Percentiles rank a stretch among this genome's conserved stretches.
phyloP scores from a whole-genome alignment of 2,329 filamentous ascomycete genomes.

The Macroventuria anomochaeta region DNA sequence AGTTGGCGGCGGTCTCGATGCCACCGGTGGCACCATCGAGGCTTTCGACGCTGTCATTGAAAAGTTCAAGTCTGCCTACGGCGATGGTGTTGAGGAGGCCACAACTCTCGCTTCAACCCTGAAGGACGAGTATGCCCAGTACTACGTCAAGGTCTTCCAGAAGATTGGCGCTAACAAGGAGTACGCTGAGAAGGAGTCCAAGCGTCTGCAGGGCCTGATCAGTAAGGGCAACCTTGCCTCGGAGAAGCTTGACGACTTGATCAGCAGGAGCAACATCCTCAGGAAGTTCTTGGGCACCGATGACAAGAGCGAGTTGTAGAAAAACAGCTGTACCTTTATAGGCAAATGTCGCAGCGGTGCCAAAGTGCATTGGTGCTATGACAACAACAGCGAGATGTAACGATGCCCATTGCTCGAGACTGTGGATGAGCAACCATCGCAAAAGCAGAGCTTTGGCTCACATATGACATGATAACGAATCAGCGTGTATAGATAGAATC shows the following conservation, averaged over 20 bases:
- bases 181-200: constrained; percentile 85
- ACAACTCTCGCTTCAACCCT: constrained; percentile 73
- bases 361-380: constrained; percentile 1
- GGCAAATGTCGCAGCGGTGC: not conserved
- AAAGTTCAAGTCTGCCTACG: constrained; percentile 71
- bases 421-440: not conserved
- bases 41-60: constrained; percentile 76
- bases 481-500: constrained; percentile 13
- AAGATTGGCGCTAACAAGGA: constrained; percentile 80
- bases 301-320: constrained; percentile 75
- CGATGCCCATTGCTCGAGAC: not conserved
- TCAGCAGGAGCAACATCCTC: constrained; percentile 86
- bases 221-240: constrained; percentile 85
- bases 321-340: not conserved
- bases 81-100: constrained; percentile 69
- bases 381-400: constrained; percentile 1
- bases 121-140: constrained; percentile 84
- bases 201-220: constrained; percentile 78
- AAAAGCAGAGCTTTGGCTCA: constrained; percentile 4
- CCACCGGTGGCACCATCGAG: constrained; percentile 80
- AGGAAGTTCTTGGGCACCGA: constrained; percentile 71
- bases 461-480: constrained; percentile 4
- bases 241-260: constrained; percentile 87
- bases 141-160: constrained; percentile 90
- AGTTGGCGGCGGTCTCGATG: constrained; percentile 79